These are phyloP conservation scores for Ophiostoma ips DNA, from an alignment of 2,329 filamentous ascomycete species.

Conservation along the genomic window DNA sequence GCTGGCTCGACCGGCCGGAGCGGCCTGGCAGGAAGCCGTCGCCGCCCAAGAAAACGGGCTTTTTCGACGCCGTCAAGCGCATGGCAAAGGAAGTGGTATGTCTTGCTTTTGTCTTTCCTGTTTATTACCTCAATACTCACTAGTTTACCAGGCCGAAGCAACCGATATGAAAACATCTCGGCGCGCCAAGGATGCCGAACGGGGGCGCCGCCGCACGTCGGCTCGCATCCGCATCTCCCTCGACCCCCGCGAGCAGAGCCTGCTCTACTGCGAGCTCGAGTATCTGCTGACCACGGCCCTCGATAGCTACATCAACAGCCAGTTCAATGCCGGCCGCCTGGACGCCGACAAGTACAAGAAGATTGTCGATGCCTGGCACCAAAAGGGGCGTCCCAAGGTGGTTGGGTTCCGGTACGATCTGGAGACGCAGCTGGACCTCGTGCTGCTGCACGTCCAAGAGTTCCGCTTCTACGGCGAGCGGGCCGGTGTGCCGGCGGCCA, in stretches of 20 bases:
- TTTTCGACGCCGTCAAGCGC: slow-evolving; percentile 35
- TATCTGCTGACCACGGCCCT: slow-evolving; percentile 37
- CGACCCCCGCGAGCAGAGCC: slow-evolving; percentile 40
- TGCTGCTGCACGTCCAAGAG: slow-evolving; percentile 33
- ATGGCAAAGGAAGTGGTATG: slow-evolving; percentile 40
- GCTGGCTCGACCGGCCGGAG: slow-evolving; percentile 40
- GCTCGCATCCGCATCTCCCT: slow-evolving; percentile 34
- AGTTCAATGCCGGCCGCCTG: slow-evolving; percentile 42
- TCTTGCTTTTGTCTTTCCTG: background rate
- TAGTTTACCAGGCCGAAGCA: slow-evolving; percentile 15
- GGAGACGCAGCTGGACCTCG: slow-evolving; percentile 44
- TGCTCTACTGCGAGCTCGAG: slow-evolving; percentile 46
- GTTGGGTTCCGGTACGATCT: slow-evolving; percentile 45
- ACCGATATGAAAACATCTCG: slow-evolving; percentile 25
- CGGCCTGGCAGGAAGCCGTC: slow-evolving; percentile 14
- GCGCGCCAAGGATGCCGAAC: slow-evolving; percentile 19
- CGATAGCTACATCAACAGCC: slow-evolving; percentile 36
- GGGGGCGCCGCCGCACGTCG: slow-evolving; percentile 14
- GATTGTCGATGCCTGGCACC: slow-evolving; percentile 36
- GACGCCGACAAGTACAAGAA: slow-evolving; percentile 36
- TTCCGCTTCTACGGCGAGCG: slow-evolving; percentile 41
- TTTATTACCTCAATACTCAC: background rate
- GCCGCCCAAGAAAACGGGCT: slow-evolving; percentile 23
- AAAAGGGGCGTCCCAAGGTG: slow-evolving; percentile 39
- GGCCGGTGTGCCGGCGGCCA: slow-evolving; percentile 27